Base-by-base conservation (phyloP, 1,284 basidiomycete genomes). In the Xerocomus tenax region DNA sequence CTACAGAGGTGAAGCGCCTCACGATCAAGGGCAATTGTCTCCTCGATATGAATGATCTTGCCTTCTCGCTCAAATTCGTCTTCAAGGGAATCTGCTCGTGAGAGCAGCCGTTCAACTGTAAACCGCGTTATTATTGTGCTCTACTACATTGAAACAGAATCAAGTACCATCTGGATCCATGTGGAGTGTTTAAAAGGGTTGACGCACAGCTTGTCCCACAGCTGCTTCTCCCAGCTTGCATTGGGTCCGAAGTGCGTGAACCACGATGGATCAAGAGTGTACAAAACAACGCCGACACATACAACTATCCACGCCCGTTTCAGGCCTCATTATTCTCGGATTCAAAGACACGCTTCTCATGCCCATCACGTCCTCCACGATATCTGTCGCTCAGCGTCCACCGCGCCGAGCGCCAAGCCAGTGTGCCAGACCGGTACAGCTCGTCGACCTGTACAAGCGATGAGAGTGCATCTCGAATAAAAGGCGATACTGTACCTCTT, bases 381-480 rank as follows among this genome's bases (percentile, higher is more conserved):
- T 61, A 49, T 19, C 51, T 68, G 54, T 59, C 54, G 18, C 58
- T 49, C 8, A 56, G 64, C 35, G 19, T 54, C 61, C 63, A 67
- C 19, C 44, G 54, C 18, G 40, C 48, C 10, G 60, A 62, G 5
- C 50, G 59, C 61, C 62, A 66, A 12, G 62, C 50, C 0, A 47
- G 40, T 12, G 57, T 16, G 13, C 63, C 61, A 52, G 63, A 64
- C 29, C 57, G 47, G 35, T 65, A 66, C 50, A 62, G 13, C 35
- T 62, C 64, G 45, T 68, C 59, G 45, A 64, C 63, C 62, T 67
- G 39, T 35, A 13, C 13, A 25, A 15, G 3, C n/a, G 7, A 10
- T 16, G 30, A 21, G n/a, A 34, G 30, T 19, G 15, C 19, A 16
- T 16, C 25, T 18, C 9, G 10, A n/a, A 34, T 30, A 12, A 16